phyloP scores from a whole-genome alignment of 75 land plant genomes.

The Adiantum capillusveneris region DNA sequence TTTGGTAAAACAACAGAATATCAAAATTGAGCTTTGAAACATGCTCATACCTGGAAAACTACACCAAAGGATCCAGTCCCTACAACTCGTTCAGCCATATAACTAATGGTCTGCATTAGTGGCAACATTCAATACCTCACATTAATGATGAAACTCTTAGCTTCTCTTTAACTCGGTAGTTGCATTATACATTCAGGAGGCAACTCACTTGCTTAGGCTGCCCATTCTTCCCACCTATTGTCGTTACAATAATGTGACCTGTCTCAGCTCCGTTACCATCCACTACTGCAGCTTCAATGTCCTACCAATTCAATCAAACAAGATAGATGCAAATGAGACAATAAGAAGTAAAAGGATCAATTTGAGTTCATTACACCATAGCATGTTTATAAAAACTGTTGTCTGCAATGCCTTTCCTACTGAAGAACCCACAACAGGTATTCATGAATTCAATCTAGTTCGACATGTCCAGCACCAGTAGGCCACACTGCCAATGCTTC shows the following conservation, averaged over 20 bases:
- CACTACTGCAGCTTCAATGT: slow-evolving; percentile 54
- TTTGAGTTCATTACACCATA: no score
- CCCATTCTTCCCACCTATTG: slow-evolving; percentile 73
- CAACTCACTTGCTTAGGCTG: slow-evolving; percentile 73
- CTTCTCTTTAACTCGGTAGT: no score
- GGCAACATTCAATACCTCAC: background rate
- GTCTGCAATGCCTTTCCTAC: no score
- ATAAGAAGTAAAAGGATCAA: no score
- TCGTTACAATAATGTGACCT: slow-evolving; percentile 79
- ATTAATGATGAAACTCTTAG: background rate
- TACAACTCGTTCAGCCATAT: slow-evolving; percentile 87
- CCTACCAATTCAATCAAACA: slow-evolving; percentile 27
- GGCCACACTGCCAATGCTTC: no score
- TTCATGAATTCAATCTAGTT: no score
- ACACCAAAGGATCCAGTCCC: slow-evolving; percentile 91
- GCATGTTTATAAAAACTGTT: no score
- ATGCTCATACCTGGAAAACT: slow-evolving; percentile 62
- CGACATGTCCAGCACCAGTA: no score
- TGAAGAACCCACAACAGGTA: no score
- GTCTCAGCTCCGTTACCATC: slow-evolving; percentile 81
- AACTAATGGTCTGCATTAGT: slow-evolving; percentile 60
- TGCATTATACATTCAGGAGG: background rate
- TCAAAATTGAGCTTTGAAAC: background rate
- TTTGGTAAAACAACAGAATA: no score
- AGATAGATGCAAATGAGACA: background rate